Evolutionary conservation across 1,284 basidiomycete genomes (phyloP).

Genomic region (Ganoderma leucocontextum): DNA sequence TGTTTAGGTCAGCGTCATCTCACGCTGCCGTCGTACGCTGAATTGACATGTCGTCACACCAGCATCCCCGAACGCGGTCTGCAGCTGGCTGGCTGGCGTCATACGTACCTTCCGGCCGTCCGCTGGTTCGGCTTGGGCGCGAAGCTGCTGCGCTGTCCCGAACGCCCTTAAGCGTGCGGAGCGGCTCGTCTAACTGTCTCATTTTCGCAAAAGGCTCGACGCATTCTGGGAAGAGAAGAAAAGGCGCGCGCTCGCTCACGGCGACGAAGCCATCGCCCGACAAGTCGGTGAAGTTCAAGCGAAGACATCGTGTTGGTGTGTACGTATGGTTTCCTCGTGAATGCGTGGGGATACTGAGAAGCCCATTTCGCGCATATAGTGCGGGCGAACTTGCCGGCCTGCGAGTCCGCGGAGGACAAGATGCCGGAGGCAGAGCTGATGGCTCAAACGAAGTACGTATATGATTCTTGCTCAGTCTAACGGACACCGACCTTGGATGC

Average conservation of each 20-base stretch:
- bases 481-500: neutral
- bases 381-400: constrained; percentile 16
- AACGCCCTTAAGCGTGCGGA: neutral
- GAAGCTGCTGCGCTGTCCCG: neutral
- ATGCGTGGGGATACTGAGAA: neutral
- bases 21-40: neutral
- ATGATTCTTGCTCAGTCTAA: neutral
- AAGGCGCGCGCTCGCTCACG: constrained; percentile 5
- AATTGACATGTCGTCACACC: neutral
- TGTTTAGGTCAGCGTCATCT: constrained; percentile 15
- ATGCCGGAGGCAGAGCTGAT: constrained; percentile 21
- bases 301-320: constrained; percentile 20
- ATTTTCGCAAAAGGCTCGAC: constrained; percentile 14
- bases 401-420: constrained; percentile 13
- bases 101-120: neutral
- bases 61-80: neutral
- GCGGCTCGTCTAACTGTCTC: constrained; percentile 11
- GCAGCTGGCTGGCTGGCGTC: neutral
- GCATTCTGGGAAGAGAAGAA: constrained; percentile 26
- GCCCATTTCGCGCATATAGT: constrained; percentile 9
- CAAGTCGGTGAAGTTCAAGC: constrained; percentile 26
- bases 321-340: constrained; percentile 28
- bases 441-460: constrained; percentile 26
- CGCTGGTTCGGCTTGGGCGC: neutral
- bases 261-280: constrained; percentile 16